phyloP scores from a whole-genome alignment of 768 basidiomycete species.

The Collybia nuda region DNA sequence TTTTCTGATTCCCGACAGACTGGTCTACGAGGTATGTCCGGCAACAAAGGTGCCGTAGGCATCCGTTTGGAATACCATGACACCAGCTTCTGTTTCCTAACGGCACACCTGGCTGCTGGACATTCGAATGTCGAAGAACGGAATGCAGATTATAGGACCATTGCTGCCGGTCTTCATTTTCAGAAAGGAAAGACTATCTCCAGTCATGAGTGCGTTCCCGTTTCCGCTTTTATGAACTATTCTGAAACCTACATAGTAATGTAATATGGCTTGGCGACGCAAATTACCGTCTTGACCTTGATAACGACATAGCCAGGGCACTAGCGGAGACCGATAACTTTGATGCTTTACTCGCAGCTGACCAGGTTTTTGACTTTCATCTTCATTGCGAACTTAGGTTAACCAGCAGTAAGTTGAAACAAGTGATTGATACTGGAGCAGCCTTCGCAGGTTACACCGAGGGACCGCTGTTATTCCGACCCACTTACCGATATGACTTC shows the following conservation, averaged over 20 bases:
- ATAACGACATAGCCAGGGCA: slow-evolving; percentile 78
- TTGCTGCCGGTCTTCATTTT: slow-evolving; percentile 82
- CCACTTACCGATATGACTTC: slow-evolving; percentile 91
- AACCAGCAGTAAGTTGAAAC: slow-evolving; percentile 53
- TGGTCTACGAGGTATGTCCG: slow-evolving; percentile 91
- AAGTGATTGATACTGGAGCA: slow-evolving; percentile 66
- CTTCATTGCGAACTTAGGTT: background rate
- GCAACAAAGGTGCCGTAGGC: slow-evolving; percentile 95
- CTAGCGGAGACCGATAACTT: slow-evolving; percentile 65
- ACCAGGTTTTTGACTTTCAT: slow-evolving; percentile 63
- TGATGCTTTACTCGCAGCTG: slow-evolving; percentile 73
- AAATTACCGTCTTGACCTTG: slow-evolving; percentile 90
- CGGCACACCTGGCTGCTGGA: slow-evolving; percentile 96
- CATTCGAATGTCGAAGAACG: slow-evolving; percentile 88
- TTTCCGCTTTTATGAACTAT: slow-evolving; percentile 1
- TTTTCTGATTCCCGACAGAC: slow-evolving; percentile 45
- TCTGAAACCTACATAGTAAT: slow-evolving; percentile 50
- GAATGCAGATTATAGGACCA: slow-evolving; percentile 90
- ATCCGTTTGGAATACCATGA: slow-evolving; percentile 91
- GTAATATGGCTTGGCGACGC: slow-evolving; percentile 94
- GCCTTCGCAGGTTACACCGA: slow-evolving; percentile 87
- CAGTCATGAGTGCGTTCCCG: slow-evolving; percentile 78
- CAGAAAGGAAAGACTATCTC: slow-evolving; percentile 84
- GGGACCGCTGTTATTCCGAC: slow-evolving; percentile 87
- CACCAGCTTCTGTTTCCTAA: slow-evolving; percentile 92